Base-by-base conservation (phyloP, 2,329 filamentous ascomycete species). In the Shiraia sp. region DNA sequence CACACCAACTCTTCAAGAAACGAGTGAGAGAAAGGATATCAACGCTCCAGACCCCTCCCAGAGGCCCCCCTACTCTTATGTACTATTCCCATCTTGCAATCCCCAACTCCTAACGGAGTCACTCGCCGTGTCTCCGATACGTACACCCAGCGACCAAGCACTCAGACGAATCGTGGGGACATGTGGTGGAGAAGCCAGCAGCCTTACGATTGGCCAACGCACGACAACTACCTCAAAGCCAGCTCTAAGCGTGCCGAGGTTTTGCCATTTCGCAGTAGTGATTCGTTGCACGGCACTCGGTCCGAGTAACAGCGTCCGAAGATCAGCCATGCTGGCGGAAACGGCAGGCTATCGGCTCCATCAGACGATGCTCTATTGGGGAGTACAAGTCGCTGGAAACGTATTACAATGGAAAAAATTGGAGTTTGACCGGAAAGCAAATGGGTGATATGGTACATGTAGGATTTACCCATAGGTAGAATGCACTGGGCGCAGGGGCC, bases 91-190 rank as follows among this genome's bases (percentile, higher is more conserved):
- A 35, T 17, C 16, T 10, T 23, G 6, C 27, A 35, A 16, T 26
- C 40, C 15, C 40, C 35, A 29, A 30, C 25, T 29, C 32, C 32
- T 32, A 26, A 34, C 49, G 55, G 45, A 41, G 15, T 34, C 15
- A 14, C 42, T 52, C 36, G 37, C 55, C 55, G 55, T 45, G 10
- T 38, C 32, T 41, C 53, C 55, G 51, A 38, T 13, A 35, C 17
- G 16, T 25, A 38, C 34, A 35, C 34, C 34, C 35, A 24, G 19
- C 30, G 10, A 19, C 43, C 36, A 37, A 17, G 10, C 27, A 19
- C 26, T 30, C 30, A 19, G 22, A 22, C 14, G 32, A 36, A 35
- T 47, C 30, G 32, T 47, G 40, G 40, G 32, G 35, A 41, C 36
- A 10, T 26, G 10, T 6, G 36, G 49, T 53, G 53, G 53, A 58